Percentiles rank a stretch among this genome's conserved stretches.
Conservation (phyloP, 331 rosid species). For the Prunus yedoensis region DNA sequence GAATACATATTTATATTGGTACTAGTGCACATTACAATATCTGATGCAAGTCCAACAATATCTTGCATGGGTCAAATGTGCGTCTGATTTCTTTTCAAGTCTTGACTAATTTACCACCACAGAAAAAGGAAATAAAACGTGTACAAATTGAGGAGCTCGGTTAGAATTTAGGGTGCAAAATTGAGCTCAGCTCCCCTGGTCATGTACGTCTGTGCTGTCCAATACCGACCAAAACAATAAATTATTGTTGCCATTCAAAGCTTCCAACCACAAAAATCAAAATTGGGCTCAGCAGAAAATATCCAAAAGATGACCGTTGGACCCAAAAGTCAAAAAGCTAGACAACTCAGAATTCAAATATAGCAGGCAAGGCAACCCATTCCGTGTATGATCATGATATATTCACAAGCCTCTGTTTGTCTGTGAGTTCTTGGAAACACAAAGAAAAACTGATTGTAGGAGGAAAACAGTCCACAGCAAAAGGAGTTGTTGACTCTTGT, state of each 20-base stretch:
- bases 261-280: background rate
- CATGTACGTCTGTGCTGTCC: background rate
- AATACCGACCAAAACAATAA: background rate
- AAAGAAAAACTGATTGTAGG: background rate
- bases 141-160: no score
- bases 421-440: background rate
- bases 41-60: no score
- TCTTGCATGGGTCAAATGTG: no score
- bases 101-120: no score
- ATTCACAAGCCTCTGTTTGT: background rate
- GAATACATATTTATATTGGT: no score
- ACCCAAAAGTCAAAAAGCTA: constrained; percentile 8
- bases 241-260: background rate
- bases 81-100: no score
- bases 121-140: no score
- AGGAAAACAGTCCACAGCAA: background rate
- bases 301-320: constrained; percentile 7
- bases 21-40: no score
- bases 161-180: no score
- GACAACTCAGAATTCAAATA: constrained; percentile 7
- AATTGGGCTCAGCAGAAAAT: background rate
- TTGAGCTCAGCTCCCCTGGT: background rate
- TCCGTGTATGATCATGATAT: background rate
- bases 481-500: constrained; percentile 1
- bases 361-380: background rate